These are phyloP conservation scores for Scutellaria minor DNA, from an alignment of 257 asterid genomes.

Conservation along the genomic window DNA sequence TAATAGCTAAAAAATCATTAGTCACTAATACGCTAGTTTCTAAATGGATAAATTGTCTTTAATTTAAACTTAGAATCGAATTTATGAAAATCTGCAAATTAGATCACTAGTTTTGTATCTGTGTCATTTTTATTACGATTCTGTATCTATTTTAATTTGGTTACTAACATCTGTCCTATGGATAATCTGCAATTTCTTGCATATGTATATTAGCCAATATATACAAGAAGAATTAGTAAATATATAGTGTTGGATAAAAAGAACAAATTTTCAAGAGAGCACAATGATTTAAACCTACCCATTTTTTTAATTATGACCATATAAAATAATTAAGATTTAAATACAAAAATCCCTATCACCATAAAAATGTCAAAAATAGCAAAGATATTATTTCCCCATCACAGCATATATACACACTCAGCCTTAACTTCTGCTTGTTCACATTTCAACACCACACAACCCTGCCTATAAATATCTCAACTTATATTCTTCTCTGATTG, in stretches of 20 bases:
- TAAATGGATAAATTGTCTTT: no score
- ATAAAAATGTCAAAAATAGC: constrained; percentile 13
- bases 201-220: no score
- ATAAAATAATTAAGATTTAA: neutral
- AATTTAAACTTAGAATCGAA: no score
- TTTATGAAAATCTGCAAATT: no score
- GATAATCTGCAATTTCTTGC: no score
- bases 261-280: no score
- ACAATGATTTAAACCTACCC: neutral
- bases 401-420: constrained; percentile 22
- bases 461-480: constrained; percentile 33
- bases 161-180: no score
- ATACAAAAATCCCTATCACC: neutral
- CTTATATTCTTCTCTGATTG: neutral
- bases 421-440: constrained; percentile 40
- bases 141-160: no score
- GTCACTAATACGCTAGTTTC: no score
- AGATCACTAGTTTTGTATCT: no score
- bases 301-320: neutral
- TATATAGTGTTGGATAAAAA: neutral
- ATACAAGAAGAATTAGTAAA: neutral
- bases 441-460: constrained; percentile 34
- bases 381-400: constrained; percentile 16
- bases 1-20: no score
- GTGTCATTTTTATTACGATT: no score